Evolutionary conservation across 495 filamentous ascomycete species (phyloP), one percentile per base, ranked within the genome.

Genomic region (Antarctomyces pellizariae): DNA sequence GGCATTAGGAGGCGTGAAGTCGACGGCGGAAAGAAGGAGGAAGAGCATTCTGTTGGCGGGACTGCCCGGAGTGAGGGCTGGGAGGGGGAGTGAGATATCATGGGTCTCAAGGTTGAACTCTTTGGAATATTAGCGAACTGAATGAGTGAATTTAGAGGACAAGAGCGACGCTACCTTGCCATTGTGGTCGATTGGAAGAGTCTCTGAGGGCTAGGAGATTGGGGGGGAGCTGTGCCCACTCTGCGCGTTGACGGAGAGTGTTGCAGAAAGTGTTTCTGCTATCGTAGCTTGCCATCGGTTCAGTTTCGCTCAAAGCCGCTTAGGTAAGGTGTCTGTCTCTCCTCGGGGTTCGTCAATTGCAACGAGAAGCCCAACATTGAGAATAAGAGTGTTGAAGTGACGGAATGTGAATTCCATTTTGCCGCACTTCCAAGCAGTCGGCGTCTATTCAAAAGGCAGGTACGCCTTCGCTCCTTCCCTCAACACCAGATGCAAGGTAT

Each of bases 11-110:
- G 31, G 26, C n/a, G 38, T 36, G 13, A 64, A 28, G n/a, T 59
- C 56, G 3, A 36, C 39, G 1, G 60, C 36, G 0, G 60, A 57
- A 20, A 78, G 41, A 4, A 75, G 47, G 19, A 75, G 45, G 22
- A 66, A 32, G 14, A 47, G 53, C 10, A 68, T 49, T 8, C 36
- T 25, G 15, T 21, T 35, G 23, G n/a, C 15, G 10, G 21, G 10
- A 24, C 30, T 42, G 30, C 15, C 32, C 20, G 30, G 16, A 19
- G n/a, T 12, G 8, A 24, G 11, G 16, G 11, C 4, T 17, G 44
- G 16, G 12, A 58, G 19, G 9, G 51, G 48, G 16, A 72, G 32
- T n/a, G 56, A 50, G 11, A 69, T 33, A 34, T 72, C 64, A 35
- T 70, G 56, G 2, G 52, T 60, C 17, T 48, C 34, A 9, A 72